These are phyloP conservation scores for Musa itinerans DNA, from an alignment of 176 grass and related monocot species.

Conservation along the genomic window DNA sequence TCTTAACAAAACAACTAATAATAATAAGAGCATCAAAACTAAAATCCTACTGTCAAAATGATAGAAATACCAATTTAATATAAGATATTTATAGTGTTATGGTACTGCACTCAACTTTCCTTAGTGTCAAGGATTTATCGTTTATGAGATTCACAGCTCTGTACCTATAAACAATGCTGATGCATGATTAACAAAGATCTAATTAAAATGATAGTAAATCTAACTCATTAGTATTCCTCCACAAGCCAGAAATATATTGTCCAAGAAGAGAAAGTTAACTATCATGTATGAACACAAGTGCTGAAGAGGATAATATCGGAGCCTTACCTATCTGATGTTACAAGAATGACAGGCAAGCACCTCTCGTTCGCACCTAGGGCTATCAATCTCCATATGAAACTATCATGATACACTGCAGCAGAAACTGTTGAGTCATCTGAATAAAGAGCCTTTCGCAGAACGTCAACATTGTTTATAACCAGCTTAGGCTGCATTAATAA, in stretches of 20 bases:
- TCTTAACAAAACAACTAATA: no score
- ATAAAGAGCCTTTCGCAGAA: constrained; percentile 47
- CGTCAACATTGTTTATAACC: constrained; percentile 85
- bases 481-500: constrained; percentile 63
- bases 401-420: constrained; percentile 73
- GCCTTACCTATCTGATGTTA: constrained; percentile 76
- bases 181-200: no score
- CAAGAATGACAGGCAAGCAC: constrained; percentile 74
- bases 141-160: no score
- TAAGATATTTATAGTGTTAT: no score
- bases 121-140: no score
- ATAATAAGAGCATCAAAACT: no score
- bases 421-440: constrained; percentile 59
- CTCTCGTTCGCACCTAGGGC: constrained; percentile 71
- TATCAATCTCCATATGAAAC: constrained; percentile 82
- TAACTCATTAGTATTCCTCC: not conserved
- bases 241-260: not conserved
- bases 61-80: no score
- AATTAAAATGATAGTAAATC: no score
- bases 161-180: no score
- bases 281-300: not conserved
- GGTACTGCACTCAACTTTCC: no score
- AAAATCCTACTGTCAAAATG: no score
- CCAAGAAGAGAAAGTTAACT: not conserved
- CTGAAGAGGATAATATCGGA: not conserved